Evolutionary conservation across 2,329 filamentous ascomycete genomes (phyloP), one percentile per base, ranked within the genome.

Genomic region (Exophiala dermatitidis): DNA sequence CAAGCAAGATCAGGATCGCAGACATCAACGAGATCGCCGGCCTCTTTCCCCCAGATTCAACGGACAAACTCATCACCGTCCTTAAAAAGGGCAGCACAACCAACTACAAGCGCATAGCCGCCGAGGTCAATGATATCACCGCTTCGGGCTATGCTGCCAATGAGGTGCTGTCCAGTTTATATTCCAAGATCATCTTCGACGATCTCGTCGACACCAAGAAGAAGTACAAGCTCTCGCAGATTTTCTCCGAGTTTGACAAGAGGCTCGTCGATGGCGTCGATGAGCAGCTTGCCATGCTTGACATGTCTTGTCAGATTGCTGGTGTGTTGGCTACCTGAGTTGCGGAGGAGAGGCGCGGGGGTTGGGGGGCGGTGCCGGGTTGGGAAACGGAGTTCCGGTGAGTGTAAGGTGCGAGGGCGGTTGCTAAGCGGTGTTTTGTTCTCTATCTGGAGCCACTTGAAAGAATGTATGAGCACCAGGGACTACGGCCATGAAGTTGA

Each of bases 101-200:
- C 79, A 79, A 28, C 41, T 98, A 95, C 65, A 78, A 83, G 55
- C 77, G 80, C 8, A 81, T 98, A 10, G 83, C 89, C 0, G 83
- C 82, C 60, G 84, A 88, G 4, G 86, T 97, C 3, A 88, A 90
- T 63, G 86, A 95, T 60, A 83, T 98, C 76, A 84, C 97, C 44
- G 91, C 91, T 0, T 93, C 97, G 72, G 93, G 93, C 5, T 98
- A 93, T 91, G 96, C 90, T 68, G 93, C 91, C 28, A 83, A 84
- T 4, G 93, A 97, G 71, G 81, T 96, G 29, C 78, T 97, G 36
- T 75, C 80, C 12, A 90, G 95, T 77, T 74, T 95, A 40, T 97
- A 96, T 66, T 86, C 93, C 69, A 76, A 80, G 29, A 74, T 97
- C 36, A 80, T 95, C 30, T 88, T 82, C 66, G 89, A 95, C 65